Base-by-base conservation (phyloP, 176 grass and related monocot species). In the Lolium multiflorum region DNA sequence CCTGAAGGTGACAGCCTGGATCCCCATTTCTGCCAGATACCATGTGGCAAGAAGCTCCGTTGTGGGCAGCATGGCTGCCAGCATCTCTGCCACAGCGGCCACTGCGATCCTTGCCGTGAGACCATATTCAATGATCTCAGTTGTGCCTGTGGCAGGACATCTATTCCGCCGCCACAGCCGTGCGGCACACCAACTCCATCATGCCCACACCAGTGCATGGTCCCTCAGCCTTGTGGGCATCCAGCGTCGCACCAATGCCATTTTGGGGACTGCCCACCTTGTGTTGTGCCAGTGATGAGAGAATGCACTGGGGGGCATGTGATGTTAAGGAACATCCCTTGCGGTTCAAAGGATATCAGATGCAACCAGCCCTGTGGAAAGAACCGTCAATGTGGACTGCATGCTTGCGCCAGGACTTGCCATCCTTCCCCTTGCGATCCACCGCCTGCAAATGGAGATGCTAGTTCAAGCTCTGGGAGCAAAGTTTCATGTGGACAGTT, bases 341-440 rank as follows among this genome's bases (percentile, higher is more conserved):
- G 96, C 14, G 93, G 96, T 10, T 98, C 96, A 2, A 98, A 94
- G 81, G 93, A 95, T 84, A 95, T 98, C 24, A 91, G 96, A 66
- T 98, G 96, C 87, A 98, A 90, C 86, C 91, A 98, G 78, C 89
- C 91, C 2, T 98, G 96, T 89, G 96, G 93, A 35, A 98, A 94
- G 89, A 93, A 92, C 61, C 91, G 96, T 17, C 93, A 89, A 81
- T 98, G 96, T 76, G 96, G 96, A 79, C 82, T 95, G 28, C 96
- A 98, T 86, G 96, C 96, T 50, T 98, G 96, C 50, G 48, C 69
- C 43, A 91, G 86, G 73, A 47, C 86, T 57, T 95, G 96, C 52
- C 93, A 98, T 88, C 88, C 93, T 90, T 37, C 88, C 60, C 93
- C 96, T 66, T 98, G 96, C 74, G 91, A 98, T 88, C 59, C 60